These are phyloP conservation scores for Lachnum nothofagi DNA, from an alignment of 2,329 filamentous ascomycete genomes.

Conservation along the genomic window DNA sequence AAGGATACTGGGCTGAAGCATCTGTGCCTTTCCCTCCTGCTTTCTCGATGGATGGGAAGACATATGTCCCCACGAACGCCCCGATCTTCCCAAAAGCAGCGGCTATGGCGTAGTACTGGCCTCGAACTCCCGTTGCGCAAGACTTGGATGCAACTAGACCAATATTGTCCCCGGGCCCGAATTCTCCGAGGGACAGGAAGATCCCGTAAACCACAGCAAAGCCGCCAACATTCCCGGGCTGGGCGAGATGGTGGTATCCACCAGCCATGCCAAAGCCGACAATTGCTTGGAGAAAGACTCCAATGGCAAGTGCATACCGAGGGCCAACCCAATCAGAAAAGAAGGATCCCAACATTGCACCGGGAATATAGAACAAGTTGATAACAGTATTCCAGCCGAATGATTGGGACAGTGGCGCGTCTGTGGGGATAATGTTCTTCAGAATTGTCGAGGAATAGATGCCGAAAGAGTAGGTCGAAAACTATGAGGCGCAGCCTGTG, in stretches of 20 bases:
- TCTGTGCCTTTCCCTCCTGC: constrained; percentile 51
- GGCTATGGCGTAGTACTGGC: constrained; percentile 68
- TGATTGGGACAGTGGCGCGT: constrained; percentile 63
- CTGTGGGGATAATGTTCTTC: constrained; percentile 53
- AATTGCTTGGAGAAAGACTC: constrained; percentile 66
- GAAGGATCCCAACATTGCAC: constrained; percentile 71
- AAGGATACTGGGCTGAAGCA: constrained; percentile 75
- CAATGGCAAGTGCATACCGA: constrained; percentile 64
- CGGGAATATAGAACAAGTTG: constrained; percentile 84
- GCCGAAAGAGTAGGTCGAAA: constrained; percentile 77
- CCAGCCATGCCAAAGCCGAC: constrained; percentile 88
- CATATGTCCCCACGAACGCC: constrained; percentile 80
- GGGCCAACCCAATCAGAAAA: constrained; percentile 75
- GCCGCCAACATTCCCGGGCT: constrained; percentile 60
- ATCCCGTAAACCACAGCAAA: constrained; percentile 78
- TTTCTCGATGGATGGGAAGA: constrained; percentile 67
- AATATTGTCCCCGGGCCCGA: constrained; percentile 89
- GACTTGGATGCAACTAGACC: constrained; percentile 83
- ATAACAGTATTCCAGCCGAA: constrained; percentile 88
- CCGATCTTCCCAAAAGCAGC: constrained; percentile 71
- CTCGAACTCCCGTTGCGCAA: constrained; percentile 80
- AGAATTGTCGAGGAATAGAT: constrained; percentile 80
- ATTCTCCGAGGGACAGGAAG: constrained; percentile 71
- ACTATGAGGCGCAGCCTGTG: constrained; percentile 40
- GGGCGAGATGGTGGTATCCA: constrained; percentile 65